These are phyloP conservation scores for Digitaria exilis DNA, from an alignment of 202 grass and related monocot genomes.

Conservation along the genomic window DNA sequence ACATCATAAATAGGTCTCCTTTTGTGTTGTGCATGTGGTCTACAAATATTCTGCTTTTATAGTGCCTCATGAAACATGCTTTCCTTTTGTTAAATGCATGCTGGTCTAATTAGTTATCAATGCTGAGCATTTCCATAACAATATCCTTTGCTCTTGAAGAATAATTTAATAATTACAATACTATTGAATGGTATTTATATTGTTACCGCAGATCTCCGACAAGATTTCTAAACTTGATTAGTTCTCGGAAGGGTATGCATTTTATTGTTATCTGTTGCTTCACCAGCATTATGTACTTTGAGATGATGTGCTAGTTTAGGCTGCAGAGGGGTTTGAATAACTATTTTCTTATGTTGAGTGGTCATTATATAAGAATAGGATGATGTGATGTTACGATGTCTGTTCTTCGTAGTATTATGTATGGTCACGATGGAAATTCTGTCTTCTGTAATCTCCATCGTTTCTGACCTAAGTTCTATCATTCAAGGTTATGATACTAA, in stretches of 20 bases:
- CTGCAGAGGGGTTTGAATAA: background rate
- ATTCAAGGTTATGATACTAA: constrained; percentile 47
- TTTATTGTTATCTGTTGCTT: constrained; percentile 16
- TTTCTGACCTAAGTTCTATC: constrained; percentile 41
- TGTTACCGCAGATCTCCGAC: background rate
- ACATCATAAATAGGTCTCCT: background rate
- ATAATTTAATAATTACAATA: background rate
- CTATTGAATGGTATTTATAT: background rate
- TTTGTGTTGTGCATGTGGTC: background rate
- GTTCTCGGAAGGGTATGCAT: background rate
- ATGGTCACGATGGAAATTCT: constrained; percentile 27
- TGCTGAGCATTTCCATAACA: background rate
- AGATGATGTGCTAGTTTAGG: background rate
- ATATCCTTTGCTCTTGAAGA: constrained; percentile 8
- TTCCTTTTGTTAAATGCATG: background rate
- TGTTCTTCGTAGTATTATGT: constrained; percentile 25
- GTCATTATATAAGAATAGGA: constrained; percentile 7
- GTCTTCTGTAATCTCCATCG: constrained; percentile 26
- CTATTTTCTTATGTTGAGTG: background rate
- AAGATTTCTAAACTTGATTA: constrained; percentile 4
- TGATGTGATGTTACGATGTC: background rate
- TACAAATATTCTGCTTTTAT: constrained; percentile 4
- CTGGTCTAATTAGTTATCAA: constrained; percentile 12
- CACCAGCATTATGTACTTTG: background rate
- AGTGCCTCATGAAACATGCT: background rate